Conservation (phyloP, 2,329 filamentous ascomycete genomes). For the Nemania bipapillata region DNA sequence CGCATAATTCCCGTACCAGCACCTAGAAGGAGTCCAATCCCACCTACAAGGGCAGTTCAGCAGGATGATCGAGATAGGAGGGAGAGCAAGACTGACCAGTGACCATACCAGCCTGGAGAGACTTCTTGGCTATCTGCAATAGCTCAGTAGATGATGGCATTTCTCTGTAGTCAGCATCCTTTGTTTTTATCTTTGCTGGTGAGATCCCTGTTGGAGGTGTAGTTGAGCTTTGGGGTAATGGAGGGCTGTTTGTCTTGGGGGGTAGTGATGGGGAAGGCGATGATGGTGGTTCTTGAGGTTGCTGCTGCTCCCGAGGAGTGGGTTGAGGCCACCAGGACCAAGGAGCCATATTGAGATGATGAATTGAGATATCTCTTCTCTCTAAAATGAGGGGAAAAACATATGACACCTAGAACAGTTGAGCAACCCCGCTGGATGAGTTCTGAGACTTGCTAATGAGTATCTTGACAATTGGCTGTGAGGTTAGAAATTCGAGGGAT, state of each 20-base stretch:
- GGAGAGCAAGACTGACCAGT: constrained; percentile 41
- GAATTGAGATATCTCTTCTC: constrained; percentile 4
- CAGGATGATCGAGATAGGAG: constrained; percentile 17
- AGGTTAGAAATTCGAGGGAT: not conserved
- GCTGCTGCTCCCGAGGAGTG: constrained; percentile 30
- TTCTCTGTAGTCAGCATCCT: constrained; percentile 32
- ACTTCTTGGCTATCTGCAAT: constrained; percentile 44
- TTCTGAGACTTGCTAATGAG: not conserved
- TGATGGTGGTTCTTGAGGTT: constrained; percentile 1
- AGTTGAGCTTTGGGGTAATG: constrained; percentile 12
- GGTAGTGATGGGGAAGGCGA: constrained; percentile 25
- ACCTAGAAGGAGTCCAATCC: constrained; percentile 70
- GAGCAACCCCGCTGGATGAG: not conserved
- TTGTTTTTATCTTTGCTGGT: constrained; percentile 5
- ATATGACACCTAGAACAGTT: not conserved
- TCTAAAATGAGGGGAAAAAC: not conserved
- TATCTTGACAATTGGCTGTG: not conserved
- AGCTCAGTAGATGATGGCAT: constrained; percentile 44
- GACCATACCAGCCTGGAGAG: constrained; percentile 47
- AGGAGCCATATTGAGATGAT: constrained; percentile 27
- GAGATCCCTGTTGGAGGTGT: constrained; percentile 1
- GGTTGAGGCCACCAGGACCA: constrained; percentile 35
- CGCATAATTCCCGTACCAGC: constrained; percentile 77
- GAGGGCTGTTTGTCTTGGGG: constrained; percentile 19
- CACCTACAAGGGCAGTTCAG: constrained; percentile 55